Percentiles rank a stretch among this genome's conserved stretches.
phyloP scores from a whole-genome alignment of 352 stramenopile genomes.

The Globisporangium radiosum region DNA sequence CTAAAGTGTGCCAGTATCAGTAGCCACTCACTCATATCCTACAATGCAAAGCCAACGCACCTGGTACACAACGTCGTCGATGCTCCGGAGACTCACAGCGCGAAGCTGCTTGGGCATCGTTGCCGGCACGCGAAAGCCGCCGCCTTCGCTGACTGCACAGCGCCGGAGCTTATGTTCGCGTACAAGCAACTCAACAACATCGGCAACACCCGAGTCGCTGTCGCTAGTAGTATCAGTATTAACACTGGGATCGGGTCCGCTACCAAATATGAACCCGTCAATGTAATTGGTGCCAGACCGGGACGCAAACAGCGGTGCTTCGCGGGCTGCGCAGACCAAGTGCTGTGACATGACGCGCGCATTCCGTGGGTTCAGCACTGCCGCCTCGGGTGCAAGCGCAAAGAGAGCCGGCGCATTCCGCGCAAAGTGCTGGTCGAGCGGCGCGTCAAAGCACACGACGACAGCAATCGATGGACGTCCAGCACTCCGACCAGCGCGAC shows the following conservation, averaged over 20 bases:
- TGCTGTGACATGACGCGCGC: constrained; percentile 86
- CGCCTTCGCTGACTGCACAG: constrained; percentile 21
- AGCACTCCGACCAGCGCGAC: constrained; percentile 88
- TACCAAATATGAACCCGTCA: constrained; percentile 56
- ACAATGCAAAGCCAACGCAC: constrained; percentile 11
- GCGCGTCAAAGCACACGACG: constrained; percentile 94
- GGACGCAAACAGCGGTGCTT: constrained; percentile 84
- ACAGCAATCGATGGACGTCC: constrained; percentile 82
- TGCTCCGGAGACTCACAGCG: constrained; percentile 56
- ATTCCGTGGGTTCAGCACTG: constrained; percentile 85
- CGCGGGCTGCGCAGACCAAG: constrained; percentile 90
- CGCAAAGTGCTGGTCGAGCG: constrained; percentile 92
- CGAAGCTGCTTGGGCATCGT: constrained; percentile 53
- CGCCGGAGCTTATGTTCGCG: constrained; percentile 40
- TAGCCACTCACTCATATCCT: not conserved
- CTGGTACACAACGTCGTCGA: constrained; percentile 56
- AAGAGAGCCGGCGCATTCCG: constrained; percentile 65
- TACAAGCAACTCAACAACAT: constrained; percentile 19
- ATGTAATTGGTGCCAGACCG: constrained; percentile 53
- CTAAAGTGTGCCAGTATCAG: constrained; percentile 2
- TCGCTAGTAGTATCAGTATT: too few relatives aligned
- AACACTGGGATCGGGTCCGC: too few relatives aligned
- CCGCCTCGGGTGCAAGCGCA: constrained; percentile 58
- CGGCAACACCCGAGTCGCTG: not conserved
- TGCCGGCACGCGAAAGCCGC: constrained; percentile 48